These are phyloP conservation scores for Candida manassasensis DNA, from an alignment of 805 yeast species.

Conservation along the genomic window DNA sequence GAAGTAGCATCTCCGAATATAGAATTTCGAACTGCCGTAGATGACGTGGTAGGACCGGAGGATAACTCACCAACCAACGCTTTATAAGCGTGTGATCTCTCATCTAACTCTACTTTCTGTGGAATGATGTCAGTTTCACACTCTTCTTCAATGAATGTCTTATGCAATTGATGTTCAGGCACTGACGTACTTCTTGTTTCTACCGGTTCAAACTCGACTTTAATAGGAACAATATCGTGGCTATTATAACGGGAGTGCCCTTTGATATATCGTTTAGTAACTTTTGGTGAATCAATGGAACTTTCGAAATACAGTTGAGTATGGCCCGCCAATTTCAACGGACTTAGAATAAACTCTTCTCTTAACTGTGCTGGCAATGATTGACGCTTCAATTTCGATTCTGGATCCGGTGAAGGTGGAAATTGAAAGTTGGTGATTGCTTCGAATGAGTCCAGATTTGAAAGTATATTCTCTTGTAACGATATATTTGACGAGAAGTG, in stretches of 20 bases:
- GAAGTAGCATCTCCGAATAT: conserved; percentile 7
- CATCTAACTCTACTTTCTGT: conserved; percentile 1
- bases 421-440: conserved; percentile 22
- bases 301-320: conserved; percentile 9
- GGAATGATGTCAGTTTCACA: conserved; percentile 2
- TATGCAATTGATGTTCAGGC: conserved; percentile 15
- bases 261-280: conserved; percentile 22
- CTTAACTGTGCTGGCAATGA: conserved; percentile 32
- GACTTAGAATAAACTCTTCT: conserved; percentile 37
- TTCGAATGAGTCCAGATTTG: conserved; percentile 15
- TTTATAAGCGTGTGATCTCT: conserved; percentile 23
- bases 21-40: conserved; percentile 9
- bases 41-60: conserved; percentile 7
- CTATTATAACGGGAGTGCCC: conserved; percentile 38
- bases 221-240: conserved; percentile 39
- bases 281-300: conserved; percentile 10
- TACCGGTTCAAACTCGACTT: conserved; percentile 38
- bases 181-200: conserved; percentile 21
- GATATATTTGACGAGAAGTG: background rate
- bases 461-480: background rate
- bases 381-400: conserved; percentile 24
- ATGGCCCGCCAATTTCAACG: conserved; percentile 32
- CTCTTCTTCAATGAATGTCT: conserved; percentile 9
- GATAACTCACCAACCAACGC: conserved; percentile 23
- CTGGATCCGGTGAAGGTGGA: conserved; percentile 35